Percentiles rank a stretch among this genome's conserved stretches.
Evolutionary conservation across 495 filamentous ascomycete genomes (phyloP).

Genomic region (Rostrohypoxylon terebratum): DNA sequence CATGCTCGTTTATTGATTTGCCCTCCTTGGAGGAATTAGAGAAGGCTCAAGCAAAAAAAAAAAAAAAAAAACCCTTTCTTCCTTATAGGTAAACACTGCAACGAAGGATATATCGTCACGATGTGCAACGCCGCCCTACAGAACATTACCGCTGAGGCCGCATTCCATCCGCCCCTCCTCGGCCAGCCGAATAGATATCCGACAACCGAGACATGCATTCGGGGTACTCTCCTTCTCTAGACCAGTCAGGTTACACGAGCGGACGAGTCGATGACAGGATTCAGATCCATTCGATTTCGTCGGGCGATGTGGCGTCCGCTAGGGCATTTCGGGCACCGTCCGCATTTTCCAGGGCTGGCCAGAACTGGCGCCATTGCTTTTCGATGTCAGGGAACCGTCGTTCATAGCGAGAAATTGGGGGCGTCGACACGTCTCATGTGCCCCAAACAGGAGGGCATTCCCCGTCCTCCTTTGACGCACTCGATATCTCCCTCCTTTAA

Average conservation of each 20-base stretch:
- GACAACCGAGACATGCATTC: constrained; percentile 12
- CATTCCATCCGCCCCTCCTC: background rate
- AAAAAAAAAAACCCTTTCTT: too few species aligned
- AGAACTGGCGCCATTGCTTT: constrained; percentile 21
- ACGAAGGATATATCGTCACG: background rate
- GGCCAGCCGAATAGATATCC: constrained; percentile 3
- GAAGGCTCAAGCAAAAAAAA: too few species aligned
- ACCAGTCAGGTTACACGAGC: background rate
- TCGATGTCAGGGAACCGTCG: constrained; percentile 1
- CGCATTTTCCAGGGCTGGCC: constrained; percentile 25
- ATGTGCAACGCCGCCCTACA: background rate
- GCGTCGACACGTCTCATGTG: background rate
- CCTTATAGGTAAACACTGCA: too few species aligned
- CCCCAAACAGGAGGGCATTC: background rate
- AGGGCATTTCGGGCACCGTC: constrained; percentile 4
- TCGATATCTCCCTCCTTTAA: background rate
- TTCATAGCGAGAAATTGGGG: constrained; percentile 6
- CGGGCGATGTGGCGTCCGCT: constrained; percentile 25
- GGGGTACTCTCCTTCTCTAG: background rate
- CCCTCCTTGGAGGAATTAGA: too few species aligned
- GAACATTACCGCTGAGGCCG: background rate
- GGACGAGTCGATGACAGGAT: background rate
- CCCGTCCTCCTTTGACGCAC: background rate
- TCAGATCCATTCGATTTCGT: background rate
- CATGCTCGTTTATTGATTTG: too few species aligned